Base-by-base conservation (phyloP, 345 rosid genomes). In the Eucalyptus grandis region DNA sequence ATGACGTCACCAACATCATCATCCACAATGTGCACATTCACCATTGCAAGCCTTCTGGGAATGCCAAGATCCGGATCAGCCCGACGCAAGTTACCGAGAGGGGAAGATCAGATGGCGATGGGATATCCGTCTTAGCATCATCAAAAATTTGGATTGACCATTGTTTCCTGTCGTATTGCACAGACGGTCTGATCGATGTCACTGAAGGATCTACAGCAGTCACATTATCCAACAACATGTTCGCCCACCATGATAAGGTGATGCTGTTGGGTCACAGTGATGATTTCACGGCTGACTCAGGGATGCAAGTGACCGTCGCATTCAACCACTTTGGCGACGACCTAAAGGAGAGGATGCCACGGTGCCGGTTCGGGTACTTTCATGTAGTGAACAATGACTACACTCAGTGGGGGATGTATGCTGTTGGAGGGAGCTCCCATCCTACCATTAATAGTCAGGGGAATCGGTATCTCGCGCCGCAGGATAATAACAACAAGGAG, bases 181-280 rank as follows among this genome's bases (percentile, higher is more conserved):
- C 88, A 12, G 91, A 90, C 11, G 91, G 91, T 62, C 88, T 90
- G 83, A 87, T 90, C 47, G 91, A 90, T 7, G 91, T 90, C 49
- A 90, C 91, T 8, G 31, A 81, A 31, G 91, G 90, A 47, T 90
- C 91, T 56, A 90, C 91, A 1, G 91, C 90, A 24, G 91, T 90
- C 50, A 90, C 91, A 3, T 27, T 90, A 53, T 88, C 91, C 37
- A 90, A 88, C 65, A 90, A 86, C 89, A 77, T 67, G 31, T 88
- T 90, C 88, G 5, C 88, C 37, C 88, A 88, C 80, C 91, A 90
- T 26, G 91, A 90, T 40, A 90, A 88, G 88, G 91, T 90, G 58
- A 90, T 90, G 91, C 54, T 90, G 87, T 47, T 90, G 58, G 91
- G 91, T 14, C 91, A 90, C 86, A 90, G 90, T 37, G 91, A 90